phyloP scores from a whole-genome alignment of 192 early-diverging fungal genomes.

The Spinellus fusiger region DNA sequence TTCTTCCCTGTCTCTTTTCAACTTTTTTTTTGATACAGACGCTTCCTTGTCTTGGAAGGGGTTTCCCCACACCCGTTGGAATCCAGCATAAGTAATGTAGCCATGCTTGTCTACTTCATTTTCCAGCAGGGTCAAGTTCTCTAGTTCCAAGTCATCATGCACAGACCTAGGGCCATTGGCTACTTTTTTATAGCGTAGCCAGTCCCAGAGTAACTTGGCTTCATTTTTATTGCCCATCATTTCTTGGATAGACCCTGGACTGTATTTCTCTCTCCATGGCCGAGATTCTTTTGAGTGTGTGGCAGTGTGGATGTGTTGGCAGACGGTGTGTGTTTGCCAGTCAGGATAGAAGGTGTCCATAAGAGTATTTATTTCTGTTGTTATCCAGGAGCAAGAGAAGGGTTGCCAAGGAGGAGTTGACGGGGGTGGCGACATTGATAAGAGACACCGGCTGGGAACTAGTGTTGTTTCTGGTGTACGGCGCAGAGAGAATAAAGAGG shows the following conservation, averaged over 20 bases:
- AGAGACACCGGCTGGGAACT: too few species aligned
- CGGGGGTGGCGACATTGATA: background rate
- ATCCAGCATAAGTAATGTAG: background rate
- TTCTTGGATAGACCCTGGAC: slow-evolving; percentile 6
- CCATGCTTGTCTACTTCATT: background rate
- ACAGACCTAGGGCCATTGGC: background rate
- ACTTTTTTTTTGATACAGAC: background rate
- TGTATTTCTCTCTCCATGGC: slow-evolving; percentile 25
- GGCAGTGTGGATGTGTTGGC: background rate
- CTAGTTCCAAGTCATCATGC: background rate
- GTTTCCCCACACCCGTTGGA: background rate
- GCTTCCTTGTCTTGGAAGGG: background rate
- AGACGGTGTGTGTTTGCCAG: background rate
- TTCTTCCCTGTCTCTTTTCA: background rate
- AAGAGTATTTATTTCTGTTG: background rate
- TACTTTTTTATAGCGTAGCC: slow-evolving; percentile 19
- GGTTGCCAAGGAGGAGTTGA: background rate
- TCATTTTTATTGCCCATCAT: slow-evolving; percentile 8
- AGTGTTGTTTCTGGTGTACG: too few species aligned
- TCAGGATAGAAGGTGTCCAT: slow-evolving; percentile 8
- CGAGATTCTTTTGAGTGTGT: background rate
- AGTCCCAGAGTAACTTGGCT: slow-evolving; percentile 9
- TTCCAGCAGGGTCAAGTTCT: background rate
- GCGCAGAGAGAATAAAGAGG: too few species aligned
- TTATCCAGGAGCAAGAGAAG: background rate